Evolutionary conservation across 495 filamentous ascomycete genomes (phyloP).

Genomic region (Schizothecium vesticola): DNA sequence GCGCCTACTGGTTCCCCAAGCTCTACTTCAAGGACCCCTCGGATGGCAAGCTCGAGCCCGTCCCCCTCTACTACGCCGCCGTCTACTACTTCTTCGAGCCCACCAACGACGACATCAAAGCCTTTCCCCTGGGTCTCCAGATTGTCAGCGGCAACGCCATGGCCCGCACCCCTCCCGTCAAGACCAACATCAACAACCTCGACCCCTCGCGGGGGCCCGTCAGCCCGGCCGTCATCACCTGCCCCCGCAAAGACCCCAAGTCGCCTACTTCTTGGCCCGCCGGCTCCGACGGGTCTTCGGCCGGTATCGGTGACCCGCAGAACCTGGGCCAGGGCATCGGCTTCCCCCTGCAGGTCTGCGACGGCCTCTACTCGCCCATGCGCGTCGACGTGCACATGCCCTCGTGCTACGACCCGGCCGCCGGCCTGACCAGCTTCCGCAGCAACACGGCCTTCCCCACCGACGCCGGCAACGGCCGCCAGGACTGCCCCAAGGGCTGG

Average conservation of each 20-base stretch:
- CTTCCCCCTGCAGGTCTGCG: slow-evolving; percentile 46
- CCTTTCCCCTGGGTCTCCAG: slow-evolving; percentile 66
- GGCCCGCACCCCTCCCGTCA: slow-evolving; percentile 37
- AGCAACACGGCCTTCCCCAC: slow-evolving; percentile 51
- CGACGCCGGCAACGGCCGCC: slow-evolving; percentile 45
- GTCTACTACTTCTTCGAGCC: slow-evolving; percentile 67
- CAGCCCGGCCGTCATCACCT: slow-evolving; percentile 42
- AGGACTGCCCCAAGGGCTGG: slow-evolving; percentile 57
- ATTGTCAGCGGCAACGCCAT: slow-evolving; percentile 64
- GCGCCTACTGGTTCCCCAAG: slow-evolving; percentile 72
- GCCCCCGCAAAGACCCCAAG: slow-evolving; percentile 44
- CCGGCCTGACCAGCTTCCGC: slow-evolving; percentile 47
- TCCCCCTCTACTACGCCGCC: slow-evolving; percentile 53
- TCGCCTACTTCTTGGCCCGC: slow-evolving; percentile 43
- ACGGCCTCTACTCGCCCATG: slow-evolving; percentile 51
- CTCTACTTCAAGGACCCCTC: slow-evolving; percentile 58
- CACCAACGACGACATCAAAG: slow-evolving; percentile 52
- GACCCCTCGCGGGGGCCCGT: slow-evolving; percentile 39
- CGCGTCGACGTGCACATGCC: slow-evolving; percentile 52
- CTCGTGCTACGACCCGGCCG: slow-evolving; percentile 54
- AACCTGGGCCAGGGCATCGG: slow-evolving; percentile 47
- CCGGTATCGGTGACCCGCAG: slow-evolving; percentile 44
- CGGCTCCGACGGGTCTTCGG: slow-evolving; percentile 40
- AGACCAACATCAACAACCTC: slow-evolving; percentile 29
- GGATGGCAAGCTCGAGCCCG: slow-evolving; percentile 62